Evolutionary conservation across 768 basidiomycete species (phyloP).

Genomic region (Polyporus arcularius): DNA sequence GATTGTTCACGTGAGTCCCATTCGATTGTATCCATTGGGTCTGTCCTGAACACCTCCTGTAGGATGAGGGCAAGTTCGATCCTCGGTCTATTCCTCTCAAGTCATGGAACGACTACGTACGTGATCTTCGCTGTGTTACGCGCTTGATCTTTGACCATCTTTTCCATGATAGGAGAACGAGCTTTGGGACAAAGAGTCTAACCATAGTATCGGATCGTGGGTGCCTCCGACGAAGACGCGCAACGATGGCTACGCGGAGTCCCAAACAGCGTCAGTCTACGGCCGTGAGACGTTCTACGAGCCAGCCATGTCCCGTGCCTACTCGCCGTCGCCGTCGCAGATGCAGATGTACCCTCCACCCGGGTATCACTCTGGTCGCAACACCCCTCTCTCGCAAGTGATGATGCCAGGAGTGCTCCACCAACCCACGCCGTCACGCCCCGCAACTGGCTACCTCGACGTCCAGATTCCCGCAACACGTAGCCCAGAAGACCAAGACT

Average conservation of each 20-base stretch:
- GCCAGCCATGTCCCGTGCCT: conserved; percentile 51
- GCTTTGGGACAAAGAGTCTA: conserved; percentile 96
- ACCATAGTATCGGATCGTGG: conserved; percentile 94
- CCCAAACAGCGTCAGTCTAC: conserved; percentile 77
- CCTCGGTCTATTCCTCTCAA: conserved; percentile 91
- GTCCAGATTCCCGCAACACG: conserved; percentile 57
- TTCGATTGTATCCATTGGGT: conserved; percentile 4
- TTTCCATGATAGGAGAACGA: conserved; percentile 72
- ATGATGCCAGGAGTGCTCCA: conserved; percentile 40
- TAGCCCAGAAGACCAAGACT: conserved; percentile 54
- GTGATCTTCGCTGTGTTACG: conserved; percentile 27
- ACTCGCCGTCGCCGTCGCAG: conserved; percentile 78
- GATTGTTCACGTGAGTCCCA: conserved; percentile 78
- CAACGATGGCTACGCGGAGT: conserved; percentile 76
- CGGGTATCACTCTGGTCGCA: conserved; percentile 77
- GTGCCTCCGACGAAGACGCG: conserved; percentile 73
- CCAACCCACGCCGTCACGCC: conserved; percentile 68
- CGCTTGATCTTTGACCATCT: conserved; percentile 1
- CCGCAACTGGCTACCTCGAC: conserved; percentile 77
- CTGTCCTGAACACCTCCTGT: not conserved
- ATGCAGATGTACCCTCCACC: conserved; percentile 55
- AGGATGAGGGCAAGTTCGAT: conserved; percentile 99
- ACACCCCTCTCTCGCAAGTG: conserved; percentile 47
- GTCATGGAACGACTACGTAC: conserved; percentile 94
- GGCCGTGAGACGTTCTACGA: conserved; percentile 90